phyloP scores from a whole-genome alignment of 768 basidiomycete genomes.

The Podaxis sp. region DNA sequence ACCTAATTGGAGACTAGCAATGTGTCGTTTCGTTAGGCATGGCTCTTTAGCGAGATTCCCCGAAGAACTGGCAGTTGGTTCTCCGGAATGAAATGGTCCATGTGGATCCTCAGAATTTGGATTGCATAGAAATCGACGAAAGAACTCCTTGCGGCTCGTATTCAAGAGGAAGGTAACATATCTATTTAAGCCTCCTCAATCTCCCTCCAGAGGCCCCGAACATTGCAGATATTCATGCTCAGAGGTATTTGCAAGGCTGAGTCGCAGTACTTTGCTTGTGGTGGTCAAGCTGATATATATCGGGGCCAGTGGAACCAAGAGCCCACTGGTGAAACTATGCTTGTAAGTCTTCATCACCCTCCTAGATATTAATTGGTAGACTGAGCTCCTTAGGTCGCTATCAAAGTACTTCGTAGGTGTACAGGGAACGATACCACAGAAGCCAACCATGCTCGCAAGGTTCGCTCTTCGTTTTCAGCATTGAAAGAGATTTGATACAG shows the following conservation, averaged over 20 bases:
- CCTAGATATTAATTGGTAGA: neutral
- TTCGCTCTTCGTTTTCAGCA: neutral
- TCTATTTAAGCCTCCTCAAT: no score
- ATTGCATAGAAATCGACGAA: no score
- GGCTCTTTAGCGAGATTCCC: no score
- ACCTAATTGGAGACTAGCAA: no score
- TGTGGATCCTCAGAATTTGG: no score
- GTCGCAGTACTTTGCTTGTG: conserved; percentile 9
- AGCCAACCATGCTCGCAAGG: neutral
- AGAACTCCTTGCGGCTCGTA: no score
- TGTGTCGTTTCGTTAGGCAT: no score
- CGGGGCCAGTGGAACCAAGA: conserved; percentile 7
- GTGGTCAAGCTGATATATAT: conserved; percentile 15
- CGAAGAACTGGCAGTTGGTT: no score
- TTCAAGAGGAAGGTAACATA: no score
- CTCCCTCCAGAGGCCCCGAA: neutral
- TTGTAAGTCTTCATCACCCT: neutral
- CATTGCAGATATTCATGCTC: neutral
- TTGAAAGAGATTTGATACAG: neutral
- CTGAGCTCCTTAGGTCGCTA: neutral
- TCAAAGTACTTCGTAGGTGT: conserved; percentile 3
- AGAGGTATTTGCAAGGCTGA: neutral
- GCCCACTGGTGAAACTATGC: neutral
- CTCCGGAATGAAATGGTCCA: no score
- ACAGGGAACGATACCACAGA: neutral